Conservation (phyloP, 2,329 filamentous ascomycete species). For the Sphaerostilbella broomeana region DNA sequence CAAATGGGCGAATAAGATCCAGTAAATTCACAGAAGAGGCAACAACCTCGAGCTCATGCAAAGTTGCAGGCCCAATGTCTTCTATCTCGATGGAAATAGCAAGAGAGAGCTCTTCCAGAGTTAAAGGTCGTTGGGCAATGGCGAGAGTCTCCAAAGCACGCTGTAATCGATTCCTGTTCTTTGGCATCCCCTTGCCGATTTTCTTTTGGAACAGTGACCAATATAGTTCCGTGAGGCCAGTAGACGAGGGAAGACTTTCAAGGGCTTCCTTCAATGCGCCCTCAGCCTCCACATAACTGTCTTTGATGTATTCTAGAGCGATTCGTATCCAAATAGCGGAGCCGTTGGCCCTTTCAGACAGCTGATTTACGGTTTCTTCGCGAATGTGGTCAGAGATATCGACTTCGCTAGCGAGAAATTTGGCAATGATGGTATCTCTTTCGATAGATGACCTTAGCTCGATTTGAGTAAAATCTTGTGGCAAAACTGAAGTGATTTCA, state of each 20-base stretch:
- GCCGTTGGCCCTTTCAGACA: slow-evolving; percentile 8
- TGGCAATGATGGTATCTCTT: slow-evolving; percentile 1
- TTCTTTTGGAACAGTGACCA: slow-evolving; percentile 6
- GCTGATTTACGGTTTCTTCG: neutral
- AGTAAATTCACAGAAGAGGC: slow-evolving; percentile 7
- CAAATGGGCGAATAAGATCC: slow-evolving; percentile 7
- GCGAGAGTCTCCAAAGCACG: slow-evolving; percentile 8
- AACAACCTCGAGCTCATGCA: neutral
- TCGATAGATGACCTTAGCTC: neutral
- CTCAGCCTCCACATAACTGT: neutral
- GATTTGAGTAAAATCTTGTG: neutral
- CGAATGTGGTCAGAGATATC: slow-evolving; percentile 3
- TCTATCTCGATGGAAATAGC: slow-evolving; percentile 8
- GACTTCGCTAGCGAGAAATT: neutral
- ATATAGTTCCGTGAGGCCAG: slow-evolving; percentile 7
- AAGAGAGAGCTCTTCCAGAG: slow-evolving; percentile 4
- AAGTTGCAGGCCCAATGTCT: neutral
- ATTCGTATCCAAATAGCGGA: slow-evolving; percentile 12
- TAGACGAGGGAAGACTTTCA: slow-evolving; percentile 1
- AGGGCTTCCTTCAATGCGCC: neutral
- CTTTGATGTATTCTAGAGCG: slow-evolving; percentile 5
- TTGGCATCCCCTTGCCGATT: neutral
- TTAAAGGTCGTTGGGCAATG: slow-evolving; percentile 4
- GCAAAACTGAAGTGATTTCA: slow-evolving; percentile 1
- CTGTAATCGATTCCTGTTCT: slow-evolving; percentile 1